Evolutionary conservation across 176 grass and related monocot genomes (phyloP).

Genomic region (Triticum turgidum): DNA sequence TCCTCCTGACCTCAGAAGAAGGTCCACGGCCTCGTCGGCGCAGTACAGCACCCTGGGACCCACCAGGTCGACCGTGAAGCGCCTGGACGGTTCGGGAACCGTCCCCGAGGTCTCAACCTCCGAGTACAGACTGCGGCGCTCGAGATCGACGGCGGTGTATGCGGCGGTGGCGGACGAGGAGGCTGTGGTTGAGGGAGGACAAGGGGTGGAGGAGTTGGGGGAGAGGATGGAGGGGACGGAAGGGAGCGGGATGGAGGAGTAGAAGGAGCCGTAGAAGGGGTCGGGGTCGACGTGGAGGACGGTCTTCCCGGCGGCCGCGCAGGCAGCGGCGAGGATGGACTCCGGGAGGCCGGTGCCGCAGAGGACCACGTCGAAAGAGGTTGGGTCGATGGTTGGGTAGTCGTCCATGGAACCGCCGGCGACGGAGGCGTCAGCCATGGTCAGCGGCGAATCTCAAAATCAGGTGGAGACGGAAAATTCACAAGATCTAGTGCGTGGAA

Average conservation of each 20-base stretch:
- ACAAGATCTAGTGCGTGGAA: slow-evolving; percentile 10
- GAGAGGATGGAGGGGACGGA: slow-evolving; percentile 49
- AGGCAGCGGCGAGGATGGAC: slow-evolving; percentile 74
- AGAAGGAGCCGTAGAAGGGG: slow-evolving; percentile 87
- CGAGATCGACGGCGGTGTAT: slow-evolving; percentile 44
- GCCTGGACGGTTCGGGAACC: slow-evolving; percentile 54
- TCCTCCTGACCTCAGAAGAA: slow-evolving; percentile 65
- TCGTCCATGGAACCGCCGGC: slow-evolving; percentile 18
- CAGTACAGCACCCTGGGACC: slow-evolving; percentile 88
- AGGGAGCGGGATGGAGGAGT: slow-evolving; percentile 64
- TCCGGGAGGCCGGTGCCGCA: slow-evolving; percentile 78
- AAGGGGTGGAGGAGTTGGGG: neutral
- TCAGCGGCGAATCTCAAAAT: neutral
- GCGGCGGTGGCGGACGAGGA: slow-evolving; percentile 10
- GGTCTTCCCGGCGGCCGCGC: slow-evolving; percentile 61
- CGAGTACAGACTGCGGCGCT: slow-evolving; percentile 41
- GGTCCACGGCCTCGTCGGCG: slow-evolving; percentile 74
- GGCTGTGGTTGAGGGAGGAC: neutral
- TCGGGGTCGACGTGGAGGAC: slow-evolving; percentile 88
- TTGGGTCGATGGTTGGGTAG: slow-evolving; percentile 71
- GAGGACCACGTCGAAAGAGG: slow-evolving; percentile 80
- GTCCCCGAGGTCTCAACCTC: slow-evolving; percentile 54
- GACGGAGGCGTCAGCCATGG: slow-evolving; percentile 52
- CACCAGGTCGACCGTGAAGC: slow-evolving; percentile 60
- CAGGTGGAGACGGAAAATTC: neutral